These are phyloP conservation scores for Emiliania huxleyi DNA, from an alignment of 78 protist species.

Conservation along the genomic window DNA sequence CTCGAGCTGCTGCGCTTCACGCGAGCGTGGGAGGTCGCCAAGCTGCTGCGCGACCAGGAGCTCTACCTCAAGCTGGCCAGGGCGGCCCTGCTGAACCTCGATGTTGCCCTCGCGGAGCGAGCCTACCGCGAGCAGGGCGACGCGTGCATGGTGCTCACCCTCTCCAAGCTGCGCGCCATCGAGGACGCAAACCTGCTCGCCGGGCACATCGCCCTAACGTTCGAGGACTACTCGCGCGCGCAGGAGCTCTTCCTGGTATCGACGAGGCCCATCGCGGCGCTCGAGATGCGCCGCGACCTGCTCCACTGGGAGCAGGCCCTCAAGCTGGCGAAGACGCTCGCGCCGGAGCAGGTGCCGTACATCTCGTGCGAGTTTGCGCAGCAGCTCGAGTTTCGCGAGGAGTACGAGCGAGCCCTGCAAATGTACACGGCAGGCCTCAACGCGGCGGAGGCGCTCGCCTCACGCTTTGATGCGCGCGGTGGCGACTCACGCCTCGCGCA, in stretches of 20 bases:
- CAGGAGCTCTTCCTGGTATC: slow-evolving; percentile 42
- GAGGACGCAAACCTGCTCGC: slow-evolving; percentile 63
- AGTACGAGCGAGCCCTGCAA: background rate
- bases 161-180: slow-evolving; percentile 24
- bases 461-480: background rate
- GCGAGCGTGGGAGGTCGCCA: slow-evolving; percentile 51
- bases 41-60: background rate
- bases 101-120: slow-evolving; percentile 50
- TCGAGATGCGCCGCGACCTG: slow-evolving; percentile 76
- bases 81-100: slow-evolving; percentile 60
- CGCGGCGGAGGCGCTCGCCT: background rate
- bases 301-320: slow-evolving; percentile 81
- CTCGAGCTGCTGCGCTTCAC: background rate
- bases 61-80: slow-evolving; percentile 19
- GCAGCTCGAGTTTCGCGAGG: slow-evolving; percentile 75
- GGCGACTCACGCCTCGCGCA: background rate
- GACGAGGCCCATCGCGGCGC: slow-evolving; percentile 58
- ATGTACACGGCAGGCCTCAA: slow-evolving; percentile 38
- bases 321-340: slow-evolving; percentile 61
- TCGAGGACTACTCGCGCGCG: slow-evolving; percentile 54
- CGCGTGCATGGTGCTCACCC: slow-evolving; percentile 65
- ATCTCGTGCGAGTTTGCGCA: slow-evolving; percentile 66
- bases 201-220: slow-evolving; percentile 65
- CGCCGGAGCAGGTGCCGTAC: slow-evolving; percentile 56
- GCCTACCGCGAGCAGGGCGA: slow-evolving; percentile 57